Conservation (phyloP, 495 filamentous ascomycete genomes). For the Glonium stellatum region DNA sequence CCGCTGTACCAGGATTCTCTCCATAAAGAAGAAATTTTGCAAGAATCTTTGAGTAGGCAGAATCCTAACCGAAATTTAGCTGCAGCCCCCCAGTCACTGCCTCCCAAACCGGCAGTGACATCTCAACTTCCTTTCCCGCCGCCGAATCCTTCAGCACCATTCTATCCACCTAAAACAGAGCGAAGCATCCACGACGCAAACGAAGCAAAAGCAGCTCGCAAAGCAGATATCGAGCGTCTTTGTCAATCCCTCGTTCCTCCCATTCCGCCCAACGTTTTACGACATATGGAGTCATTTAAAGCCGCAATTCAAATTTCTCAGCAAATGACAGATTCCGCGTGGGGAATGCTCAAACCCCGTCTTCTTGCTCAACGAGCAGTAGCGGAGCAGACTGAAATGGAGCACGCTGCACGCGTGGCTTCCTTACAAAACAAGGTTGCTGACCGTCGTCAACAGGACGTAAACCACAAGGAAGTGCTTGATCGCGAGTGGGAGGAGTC, state of each 20-base stretch:
- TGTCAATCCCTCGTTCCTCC: conserved; percentile 57
- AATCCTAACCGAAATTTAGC: conserved; percentile 1
- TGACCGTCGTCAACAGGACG: conserved; percentile 41
- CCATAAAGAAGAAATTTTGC: no score
- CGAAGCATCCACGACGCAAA: conserved; percentile 43
- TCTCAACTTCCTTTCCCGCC: conserved; percentile 12
- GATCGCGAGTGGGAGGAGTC: conserved; percentile 62
- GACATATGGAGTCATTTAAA: conserved; percentile 61
- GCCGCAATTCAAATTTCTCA: conserved; percentile 59
- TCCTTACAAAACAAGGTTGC: conserved; percentile 41
- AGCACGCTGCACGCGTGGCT: conserved; percentile 37
- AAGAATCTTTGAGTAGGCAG: neutral
- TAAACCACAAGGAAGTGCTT: conserved; percentile 46
- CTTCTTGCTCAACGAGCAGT: conserved; percentile 55
- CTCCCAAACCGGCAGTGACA: conserved; percentile 14
- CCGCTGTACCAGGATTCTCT: no score
- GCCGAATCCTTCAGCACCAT: conserved; percentile 7
- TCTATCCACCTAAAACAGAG: conserved; percentile 27
- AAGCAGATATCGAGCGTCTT: conserved; percentile 61
- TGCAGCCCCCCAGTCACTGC: neutral
- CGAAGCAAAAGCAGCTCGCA: conserved; percentile 52
- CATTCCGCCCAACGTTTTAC: conserved; percentile 49
- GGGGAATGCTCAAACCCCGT: conserved; percentile 58
- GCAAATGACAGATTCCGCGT: conserved; percentile 56
- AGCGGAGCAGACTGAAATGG: conserved; percentile 50